Evolutionary conservation across 371 early-diverging fungal genomes (phyloP).

Genomic region (Mortierella sp.): DNA sequence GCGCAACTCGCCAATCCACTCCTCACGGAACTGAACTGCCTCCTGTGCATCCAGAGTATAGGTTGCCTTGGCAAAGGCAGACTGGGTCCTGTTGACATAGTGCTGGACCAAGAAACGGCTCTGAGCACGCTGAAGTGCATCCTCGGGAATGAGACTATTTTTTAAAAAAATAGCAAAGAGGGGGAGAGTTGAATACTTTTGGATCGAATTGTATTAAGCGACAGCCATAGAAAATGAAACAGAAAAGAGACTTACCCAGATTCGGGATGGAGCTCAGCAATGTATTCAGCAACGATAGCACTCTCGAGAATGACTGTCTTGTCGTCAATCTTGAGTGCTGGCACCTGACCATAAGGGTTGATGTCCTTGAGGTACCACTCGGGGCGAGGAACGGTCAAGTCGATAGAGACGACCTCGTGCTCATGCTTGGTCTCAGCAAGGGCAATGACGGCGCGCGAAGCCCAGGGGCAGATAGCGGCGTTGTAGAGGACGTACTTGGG

Average conservation of each 20-base stretch:
- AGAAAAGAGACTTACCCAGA: slow-evolving; percentile 58
- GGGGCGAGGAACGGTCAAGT: slow-evolving; percentile 49
- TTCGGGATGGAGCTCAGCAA: slow-evolving; percentile 60
- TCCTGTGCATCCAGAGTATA: slow-evolving; percentile 48
- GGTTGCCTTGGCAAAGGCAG: slow-evolving; percentile 42
- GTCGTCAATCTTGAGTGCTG: too few relatives aligned
- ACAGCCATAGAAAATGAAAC: too few relatives aligned
- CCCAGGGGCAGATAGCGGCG: slow-evolving; percentile 66
- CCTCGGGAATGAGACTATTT: slow-evolving; percentile 55
- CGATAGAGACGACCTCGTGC: slow-evolving; percentile 64
- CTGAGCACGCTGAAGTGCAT: slow-evolving; percentile 59
- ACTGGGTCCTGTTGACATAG: slow-evolving; percentile 28
- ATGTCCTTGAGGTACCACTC: slow-evolving; percentile 56
- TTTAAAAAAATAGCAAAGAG: background rate
- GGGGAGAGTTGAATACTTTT: background rate
- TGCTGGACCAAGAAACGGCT: slow-evolving; percentile 67
- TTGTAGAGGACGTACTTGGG: slow-evolving; percentile 59
- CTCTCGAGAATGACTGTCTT: slow-evolving; percentile 59
- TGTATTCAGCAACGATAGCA: slow-evolving; percentile 60
- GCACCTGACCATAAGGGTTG: slow-evolving; percentile 64
- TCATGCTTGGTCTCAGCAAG: slow-evolving; percentile 61
- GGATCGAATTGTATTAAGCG: background rate
- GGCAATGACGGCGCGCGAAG: slow-evolving; percentile 70
- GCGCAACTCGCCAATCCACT: slow-evolving; percentile 27
- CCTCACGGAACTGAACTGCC: slow-evolving; percentile 22